Percentiles rank a stretch among this genome's conserved stretches.
These are phyloP conservation scores for Starmerella bacillaris DNA, from an alignment of 805 yeast genomes.

Conservation along the genomic window DNA sequence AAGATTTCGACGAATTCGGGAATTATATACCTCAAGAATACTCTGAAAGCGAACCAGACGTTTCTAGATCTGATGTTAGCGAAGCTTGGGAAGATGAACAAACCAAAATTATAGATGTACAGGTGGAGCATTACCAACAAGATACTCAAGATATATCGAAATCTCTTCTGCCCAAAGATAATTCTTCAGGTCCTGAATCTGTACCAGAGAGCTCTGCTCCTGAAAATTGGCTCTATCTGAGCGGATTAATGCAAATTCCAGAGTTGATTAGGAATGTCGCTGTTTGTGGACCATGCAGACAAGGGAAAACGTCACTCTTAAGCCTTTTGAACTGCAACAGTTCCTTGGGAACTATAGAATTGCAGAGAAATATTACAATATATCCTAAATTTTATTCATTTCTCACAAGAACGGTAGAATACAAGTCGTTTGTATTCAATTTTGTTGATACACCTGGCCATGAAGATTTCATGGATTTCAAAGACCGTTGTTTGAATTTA, in stretches of 20 bases:
- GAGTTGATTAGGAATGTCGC: conserved; percentile 57
- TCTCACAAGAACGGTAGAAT: conserved; percentile 35
- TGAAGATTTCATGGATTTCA: conserved; percentile 62
- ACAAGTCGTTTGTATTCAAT: conserved; percentile 41
- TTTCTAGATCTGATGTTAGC: conserved; percentile 2
- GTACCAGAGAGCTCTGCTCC: conserved; percentile 1
- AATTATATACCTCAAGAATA: conserved; percentile 20
- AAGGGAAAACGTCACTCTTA: conserved; percentile 73
- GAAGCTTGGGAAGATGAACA: conserved; percentile 12
- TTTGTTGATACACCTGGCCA: conserved; percentile 88
- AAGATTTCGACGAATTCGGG: conserved; percentile 21
- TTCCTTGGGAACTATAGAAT: conserved; percentile 62
- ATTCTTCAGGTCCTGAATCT: conserved; percentile 30
- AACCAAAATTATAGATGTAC: conserved; percentile 28
- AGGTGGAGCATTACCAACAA: conserved; percentile 38
- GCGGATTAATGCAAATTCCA: conserved; percentile 31
- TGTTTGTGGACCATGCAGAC: conserved; percentile 59
- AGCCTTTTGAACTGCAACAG: conserved; percentile 33
- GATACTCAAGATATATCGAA: conserved; percentile 36
- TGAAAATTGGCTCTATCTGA: conserved; percentile 32
- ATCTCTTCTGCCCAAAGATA: conserved; percentile 49
- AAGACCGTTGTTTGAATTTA: conserved; percentile 36
- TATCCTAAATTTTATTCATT: conserved; percentile 45
- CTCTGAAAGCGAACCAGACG: conserved; percentile 9
- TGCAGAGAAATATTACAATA: conserved; percentile 50